Evolutionary conservation across 805 yeast species (phyloP), one percentile per base, ranked within the genome.

Genomic region (Suhomyces faveliae): DNA sequence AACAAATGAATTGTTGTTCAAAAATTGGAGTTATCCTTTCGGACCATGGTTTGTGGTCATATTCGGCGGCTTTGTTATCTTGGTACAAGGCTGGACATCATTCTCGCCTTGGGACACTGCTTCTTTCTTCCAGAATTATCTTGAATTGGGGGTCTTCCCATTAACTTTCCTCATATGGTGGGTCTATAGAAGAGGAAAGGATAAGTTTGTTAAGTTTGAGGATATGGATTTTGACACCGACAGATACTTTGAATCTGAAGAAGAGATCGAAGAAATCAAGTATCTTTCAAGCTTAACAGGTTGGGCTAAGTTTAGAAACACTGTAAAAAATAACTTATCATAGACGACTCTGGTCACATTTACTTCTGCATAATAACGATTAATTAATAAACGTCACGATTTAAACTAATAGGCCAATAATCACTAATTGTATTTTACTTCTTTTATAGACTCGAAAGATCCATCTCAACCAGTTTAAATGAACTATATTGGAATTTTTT

Each of bases 151-250:
- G 15, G 71, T 78, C 2, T 78, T 78, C 67, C 81, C 81, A 44
- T 50, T 62, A 6, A 64, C 73, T 27, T 77, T 70, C 57, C 33
- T 73, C 0, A 33, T 69, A 19, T 77, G 79, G 79, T 63, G 75
- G 67, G 17, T 68, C 3, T 59, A 52, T 43, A 74, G 67, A 48
- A 67, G 65, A 49, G 64, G 66, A 15, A 64, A 61, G 42, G 81
- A 77, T 49, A 62, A 60, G 40, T 76, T 75, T 56, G 69, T 74
- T 6, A 69, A 61, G 47, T 55, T 58, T 6, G 71, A 70, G 50
- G 79, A 77, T 40, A 78, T 78, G 81, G 82, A 78, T 59, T 77
- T 78, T 47, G 80, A 70, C 38, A 69, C 79, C 4, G 82, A 77
- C 51, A 65, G 76, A 51, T 82, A 81, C 58, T 53, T 67, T 30